Percentiles rank a stretch among this genome's conserved stretches.
These are phyloP conservation scores for Aspergillus carbonarius DNA, from an alignment of 2,329 filamentous ascomycete species.

Conservation along the genomic window DNA sequence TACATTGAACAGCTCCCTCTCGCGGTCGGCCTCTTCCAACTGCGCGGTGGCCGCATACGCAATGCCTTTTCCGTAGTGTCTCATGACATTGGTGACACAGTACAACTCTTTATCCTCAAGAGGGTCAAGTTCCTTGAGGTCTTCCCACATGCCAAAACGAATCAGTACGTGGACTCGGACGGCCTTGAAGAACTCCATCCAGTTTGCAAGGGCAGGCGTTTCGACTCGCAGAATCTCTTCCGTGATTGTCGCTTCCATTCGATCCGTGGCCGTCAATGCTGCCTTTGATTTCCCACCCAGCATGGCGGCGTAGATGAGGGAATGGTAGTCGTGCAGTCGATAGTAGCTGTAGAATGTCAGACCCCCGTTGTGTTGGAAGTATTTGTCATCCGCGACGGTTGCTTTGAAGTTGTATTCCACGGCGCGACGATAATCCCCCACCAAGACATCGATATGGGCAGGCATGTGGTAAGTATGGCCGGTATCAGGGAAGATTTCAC, in stretches of 20 bases:
- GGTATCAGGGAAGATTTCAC: conserved; percentile 64
- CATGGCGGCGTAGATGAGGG: conserved; percentile 73
- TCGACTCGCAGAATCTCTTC: conserved; percentile 63
- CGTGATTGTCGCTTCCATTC: conserved; percentile 62
- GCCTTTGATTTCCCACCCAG: conserved; percentile 64
- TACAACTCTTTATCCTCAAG: conserved; percentile 62
- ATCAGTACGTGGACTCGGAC: conserved; percentile 68
- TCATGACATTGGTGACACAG: conserved; percentile 66
- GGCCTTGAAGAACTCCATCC: conserved; percentile 69
- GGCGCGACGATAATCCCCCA: conserved; percentile 68
- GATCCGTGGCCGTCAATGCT: conserved; percentile 58
- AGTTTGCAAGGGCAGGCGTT: conserved; percentile 73
- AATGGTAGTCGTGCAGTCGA: conserved; percentile 70
- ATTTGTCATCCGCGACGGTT: conserved; percentile 66
- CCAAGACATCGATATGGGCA: conserved; percentile 69
- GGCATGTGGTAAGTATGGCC: conserved; percentile 76
- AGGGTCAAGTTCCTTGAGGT: conserved; percentile 55
- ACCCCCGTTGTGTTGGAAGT: conserved; percentile 57
- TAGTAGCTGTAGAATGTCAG: conserved; percentile 73
- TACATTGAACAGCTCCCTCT: conserved; percentile 53
- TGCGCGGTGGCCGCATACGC: conserved; percentile 60
- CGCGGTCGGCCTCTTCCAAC: conserved; percentile 53
- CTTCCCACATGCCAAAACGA: conserved; percentile 70
- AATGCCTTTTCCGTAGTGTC: conserved; percentile 65
- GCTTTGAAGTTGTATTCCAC: conserved; percentile 67